A percentile compares a stretch with the other conserved stretches of the same genome.
Evolutionary conservation across 2,329 filamentous ascomycete species (phyloP).

Genomic region (Colletotrichum sp.): DNA sequence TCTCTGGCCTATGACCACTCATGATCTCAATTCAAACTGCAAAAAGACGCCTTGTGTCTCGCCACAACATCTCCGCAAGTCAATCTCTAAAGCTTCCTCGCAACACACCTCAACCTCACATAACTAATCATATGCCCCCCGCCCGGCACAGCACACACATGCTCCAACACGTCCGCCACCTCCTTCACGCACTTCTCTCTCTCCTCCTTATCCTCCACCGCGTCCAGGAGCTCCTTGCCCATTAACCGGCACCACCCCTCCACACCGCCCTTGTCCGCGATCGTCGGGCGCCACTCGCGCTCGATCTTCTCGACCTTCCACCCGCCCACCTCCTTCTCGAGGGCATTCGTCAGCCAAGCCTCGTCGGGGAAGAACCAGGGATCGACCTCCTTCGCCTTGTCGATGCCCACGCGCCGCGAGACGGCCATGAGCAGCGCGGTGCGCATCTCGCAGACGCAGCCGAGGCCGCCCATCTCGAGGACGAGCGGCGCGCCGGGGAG

Average conservation of each 20-base stretch:
- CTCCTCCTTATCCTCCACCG: conserved; percentile 47
- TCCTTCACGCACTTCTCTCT: conserved; percentile 57
- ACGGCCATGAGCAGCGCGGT: conserved; percentile 61
- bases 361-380: conserved; percentile 79
- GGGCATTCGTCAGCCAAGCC: conserved; percentile 53
- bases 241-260: conserved; percentile 72
- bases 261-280: conserved; percentile 61
- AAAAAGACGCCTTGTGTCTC: neutral
- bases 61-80: accelerated
- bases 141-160: conserved; percentile 58
- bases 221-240: conserved; percentile 63
- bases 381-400: conserved; percentile 51
- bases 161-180: conserved; percentile 58
- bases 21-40: neutral
- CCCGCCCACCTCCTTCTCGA: conserved; percentile 49
- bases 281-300: conserved; percentile 69
- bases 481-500: conserved; percentile 61
- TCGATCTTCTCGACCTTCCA: conserved; percentile 60
- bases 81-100: conserved; percentile 35
- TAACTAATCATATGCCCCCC: conserved; percentile 62
- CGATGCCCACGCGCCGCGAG: conserved; percentile 53
- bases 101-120: conserved; percentile 57
- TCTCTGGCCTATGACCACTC: neutral
- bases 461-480: conserved; percentile 76
- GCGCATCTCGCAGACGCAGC: conserved; percentile 69